A percentile compares a stretch with the other conserved stretches of the same genome.
phyloP scores from a whole-genome alignment of 192 early-diverging fungal species.

The Cetraspora pellucida region DNA sequence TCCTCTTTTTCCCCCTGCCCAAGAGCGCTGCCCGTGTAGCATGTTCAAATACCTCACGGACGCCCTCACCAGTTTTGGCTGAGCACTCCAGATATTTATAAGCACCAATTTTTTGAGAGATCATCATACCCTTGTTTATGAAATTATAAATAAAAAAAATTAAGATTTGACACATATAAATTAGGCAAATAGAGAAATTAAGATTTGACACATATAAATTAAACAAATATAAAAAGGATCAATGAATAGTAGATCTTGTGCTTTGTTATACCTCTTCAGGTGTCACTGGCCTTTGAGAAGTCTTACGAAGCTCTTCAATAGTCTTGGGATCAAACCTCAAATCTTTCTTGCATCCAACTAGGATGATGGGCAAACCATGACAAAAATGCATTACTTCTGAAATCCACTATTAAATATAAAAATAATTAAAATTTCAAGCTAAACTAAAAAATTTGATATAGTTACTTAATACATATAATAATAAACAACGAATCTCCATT shows the following conservation, averaged over 20 bases:
- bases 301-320: slow-evolving; percentile 76
- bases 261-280: slow-evolving; percentile 59
- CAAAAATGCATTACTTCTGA: slow-evolving; percentile 89
- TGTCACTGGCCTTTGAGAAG: slow-evolving; percentile 73
- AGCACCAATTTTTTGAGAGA: slow-evolving; percentile 79
- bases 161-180: background rate
- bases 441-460: background rate
- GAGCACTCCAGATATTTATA: slow-evolving; percentile 86
- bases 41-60: slow-evolving; percentile 84
- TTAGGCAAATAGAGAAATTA: background rate
- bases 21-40: slow-evolving; percentile 81
- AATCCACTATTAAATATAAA: slow-evolving; percentile 71
- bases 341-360: slow-evolving; percentile 91
- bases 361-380: slow-evolving; percentile 77
- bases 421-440: background rate
- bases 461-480: too few relatives aligned
- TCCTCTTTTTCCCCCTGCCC: slow-evolving; percentile 37
- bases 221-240: background rate
- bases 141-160: background rate
- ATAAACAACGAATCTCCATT: background rate
- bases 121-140: slow-evolving; percentile 57
- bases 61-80: slow-evolving; percentile 76
- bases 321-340: slow-evolving; percentile 78
- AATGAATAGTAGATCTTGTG: background rate
- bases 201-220: background rate